Evolutionary conservation across 805 yeast species (phyloP).

Genomic region (Spathaspora passalidarum): DNA sequence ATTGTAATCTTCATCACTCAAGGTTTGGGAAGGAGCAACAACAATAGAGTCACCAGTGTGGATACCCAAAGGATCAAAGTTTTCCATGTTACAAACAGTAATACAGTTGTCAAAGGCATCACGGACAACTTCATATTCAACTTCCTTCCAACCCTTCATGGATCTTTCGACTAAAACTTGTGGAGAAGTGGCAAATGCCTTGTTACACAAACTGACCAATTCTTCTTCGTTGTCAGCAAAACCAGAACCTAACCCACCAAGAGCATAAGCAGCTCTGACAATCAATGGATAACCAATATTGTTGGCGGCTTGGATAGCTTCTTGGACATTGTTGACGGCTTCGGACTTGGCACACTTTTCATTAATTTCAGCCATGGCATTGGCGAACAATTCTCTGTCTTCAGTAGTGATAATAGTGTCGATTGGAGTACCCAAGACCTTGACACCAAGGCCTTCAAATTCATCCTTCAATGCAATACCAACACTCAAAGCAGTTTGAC

Average conservation of each 20-base stretch:
- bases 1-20: constrained; percentile 94
- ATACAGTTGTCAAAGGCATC: constrained; percentile 97
- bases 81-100: constrained; percentile 99
- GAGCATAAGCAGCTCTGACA: constrained; percentile 95
- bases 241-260: constrained; percentile 98
- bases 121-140: constrained; percentile 97
- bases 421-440: constrained; percentile 94
- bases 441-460: constrained; percentile 86
- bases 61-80: constrained; percentile 96
- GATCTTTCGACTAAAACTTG: constrained; percentile 94
- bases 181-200: constrained; percentile 94
- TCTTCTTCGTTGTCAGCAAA: constrained; percentile 88
- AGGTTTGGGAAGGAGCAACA: constrained; percentile 97
- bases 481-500: constrained; percentile 95
- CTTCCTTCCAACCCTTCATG: constrained; percentile 99
- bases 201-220: constrained; percentile 77
- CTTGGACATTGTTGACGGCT: constrained; percentile 76
- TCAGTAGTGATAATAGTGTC: constrained; percentile 96
- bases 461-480: constrained; percentile 96
- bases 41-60: constrained; percentile 99
- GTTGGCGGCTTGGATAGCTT: constrained; percentile 80
- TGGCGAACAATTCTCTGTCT: constrained; percentile 94
- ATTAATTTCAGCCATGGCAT: constrained; percentile 89
- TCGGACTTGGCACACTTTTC: constrained; percentile 95
- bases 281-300: constrained; percentile 93